These are phyloP conservation scores for Rhododendron kiyosumense DNA, from an alignment of 148 eudicot species.

Conservation along the genomic window DNA sequence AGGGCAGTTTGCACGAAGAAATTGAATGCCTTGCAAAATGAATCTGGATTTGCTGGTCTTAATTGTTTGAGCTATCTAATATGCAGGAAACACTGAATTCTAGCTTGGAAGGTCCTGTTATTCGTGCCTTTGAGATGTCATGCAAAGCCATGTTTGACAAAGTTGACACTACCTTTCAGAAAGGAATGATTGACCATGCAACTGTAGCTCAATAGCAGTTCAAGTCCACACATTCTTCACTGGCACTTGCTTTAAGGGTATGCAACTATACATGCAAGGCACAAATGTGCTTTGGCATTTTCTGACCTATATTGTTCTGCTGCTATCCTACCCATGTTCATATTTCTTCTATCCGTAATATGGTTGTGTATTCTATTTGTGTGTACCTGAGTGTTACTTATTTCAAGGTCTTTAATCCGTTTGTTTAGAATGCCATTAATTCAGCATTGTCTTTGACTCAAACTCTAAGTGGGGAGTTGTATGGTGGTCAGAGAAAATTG, in stretches of 20 bases:
- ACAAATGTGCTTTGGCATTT: not conserved
- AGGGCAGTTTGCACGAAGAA: not conserved
- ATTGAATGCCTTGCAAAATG: not conserved
- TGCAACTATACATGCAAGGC: not conserved
- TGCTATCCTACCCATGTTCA: not conserved
- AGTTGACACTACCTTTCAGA: constrained; percentile 81
- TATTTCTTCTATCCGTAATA: not conserved
- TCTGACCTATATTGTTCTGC: not conserved
- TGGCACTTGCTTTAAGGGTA: constrained; percentile 81
- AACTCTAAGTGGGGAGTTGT: constrained; percentile 66
- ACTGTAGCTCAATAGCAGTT: constrained; percentile 58
- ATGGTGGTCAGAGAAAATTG: constrained; percentile 82
- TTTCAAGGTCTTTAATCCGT: not conserved
- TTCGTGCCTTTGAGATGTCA: constrained; percentile 87
- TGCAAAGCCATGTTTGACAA: constrained; percentile 96
- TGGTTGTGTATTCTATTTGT: not conserved
- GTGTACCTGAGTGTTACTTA: not conserved
- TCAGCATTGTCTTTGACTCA: constrained; percentile 78
- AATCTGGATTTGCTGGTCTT: not conserved
- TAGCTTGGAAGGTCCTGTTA: constrained; percentile 63
- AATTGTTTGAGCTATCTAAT: constrained; percentile 4
- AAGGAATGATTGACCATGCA: constrained; percentile 75
- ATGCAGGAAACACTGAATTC: constrained; percentile 81
- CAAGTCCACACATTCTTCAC: constrained; percentile 67
- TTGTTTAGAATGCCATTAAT: constrained; percentile 67